phyloP scores from a whole-genome alignment of 352 stramenopile species.

The Globisporangium paddicum region DNA sequence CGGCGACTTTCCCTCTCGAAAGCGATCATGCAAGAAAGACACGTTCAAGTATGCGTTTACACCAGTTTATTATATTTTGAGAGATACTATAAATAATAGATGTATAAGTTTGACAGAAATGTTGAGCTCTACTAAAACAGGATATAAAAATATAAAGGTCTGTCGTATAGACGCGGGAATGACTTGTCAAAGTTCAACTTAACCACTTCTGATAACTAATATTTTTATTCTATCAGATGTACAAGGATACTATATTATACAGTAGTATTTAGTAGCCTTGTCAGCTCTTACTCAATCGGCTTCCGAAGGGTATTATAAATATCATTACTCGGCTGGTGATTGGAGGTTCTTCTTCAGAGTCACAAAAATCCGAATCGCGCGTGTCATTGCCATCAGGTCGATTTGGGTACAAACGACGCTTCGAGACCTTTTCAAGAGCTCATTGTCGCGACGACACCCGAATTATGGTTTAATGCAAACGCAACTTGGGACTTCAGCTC shows the following conservation, averaged over 20 bases:
- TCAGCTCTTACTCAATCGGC: background rate
- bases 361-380: constrained; percentile 3
- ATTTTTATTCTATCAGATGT: background rate
- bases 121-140: no score
- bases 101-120: no score
- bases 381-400: constrained; percentile 1
- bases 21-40: background rate
- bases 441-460: no score
- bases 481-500: no score
- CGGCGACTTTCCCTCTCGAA: background rate
- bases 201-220: constrained; percentile 3
- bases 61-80: background rate
- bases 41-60: background rate
- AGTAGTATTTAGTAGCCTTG: no score
- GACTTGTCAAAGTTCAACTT: constrained; percentile 9
- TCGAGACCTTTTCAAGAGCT: no score
- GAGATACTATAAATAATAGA: background rate
- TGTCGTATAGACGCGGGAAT: background rate
- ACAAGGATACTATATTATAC: background rate
- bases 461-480: no score
- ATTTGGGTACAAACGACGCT: background rate
- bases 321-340: background rate
- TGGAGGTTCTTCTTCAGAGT: background rate
- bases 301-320: background rate
- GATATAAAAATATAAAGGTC: background rate